Evolutionary conservation across 78 protist genomes (phyloP).

Genomic region (Goniomonas avonlea): DNA sequence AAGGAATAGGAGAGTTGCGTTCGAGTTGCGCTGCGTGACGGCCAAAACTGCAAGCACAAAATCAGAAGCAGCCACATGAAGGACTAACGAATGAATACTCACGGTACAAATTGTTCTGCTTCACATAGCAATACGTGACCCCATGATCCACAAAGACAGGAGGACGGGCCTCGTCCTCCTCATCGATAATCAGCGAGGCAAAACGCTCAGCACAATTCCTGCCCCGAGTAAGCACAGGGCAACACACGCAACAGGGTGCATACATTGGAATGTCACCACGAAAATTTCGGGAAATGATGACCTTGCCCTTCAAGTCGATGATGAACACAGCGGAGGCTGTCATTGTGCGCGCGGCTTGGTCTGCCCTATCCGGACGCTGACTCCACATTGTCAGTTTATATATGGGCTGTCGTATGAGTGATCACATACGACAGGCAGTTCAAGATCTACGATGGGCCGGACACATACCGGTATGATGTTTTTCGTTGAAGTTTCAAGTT

Average conservation of each 20-base stretch:
- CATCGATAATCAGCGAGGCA: constrained; percentile 7
- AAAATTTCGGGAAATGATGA: constrained; percentile 41
- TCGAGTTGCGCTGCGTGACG: constrained; percentile 78
- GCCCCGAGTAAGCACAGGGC: background rate
- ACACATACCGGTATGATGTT: too few relatives aligned
- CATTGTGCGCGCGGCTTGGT: too few relatives aligned
- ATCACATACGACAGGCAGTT: too few relatives aligned
- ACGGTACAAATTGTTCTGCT: constrained; percentile 74
- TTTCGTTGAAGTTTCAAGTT: too few relatives aligned
- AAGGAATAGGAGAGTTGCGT: constrained; percentile 69
- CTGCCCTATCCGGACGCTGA: too few relatives aligned
- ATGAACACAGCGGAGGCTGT: constrained; percentile 44
- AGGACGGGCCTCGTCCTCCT: background rate
- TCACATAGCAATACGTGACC: constrained; percentile 75
- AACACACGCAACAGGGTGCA: background rate
- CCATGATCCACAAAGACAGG: constrained; percentile 28
- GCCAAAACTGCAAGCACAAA: constrained; percentile 60
- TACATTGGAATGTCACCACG: constrained; percentile 52
- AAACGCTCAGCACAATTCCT: constrained; percentile 25
- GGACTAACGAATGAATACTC: background rate
- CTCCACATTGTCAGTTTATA: too few relatives aligned
- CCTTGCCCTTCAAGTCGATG: constrained; percentile 49
- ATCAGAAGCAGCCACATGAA: too few relatives aligned
- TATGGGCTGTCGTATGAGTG: too few relatives aligned
- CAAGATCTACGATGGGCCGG: too few relatives aligned